Evolutionary conservation across 2,329 filamentous ascomycete species (phyloP).

Genomic region (Penicillium fuscoglaucum): DNA sequence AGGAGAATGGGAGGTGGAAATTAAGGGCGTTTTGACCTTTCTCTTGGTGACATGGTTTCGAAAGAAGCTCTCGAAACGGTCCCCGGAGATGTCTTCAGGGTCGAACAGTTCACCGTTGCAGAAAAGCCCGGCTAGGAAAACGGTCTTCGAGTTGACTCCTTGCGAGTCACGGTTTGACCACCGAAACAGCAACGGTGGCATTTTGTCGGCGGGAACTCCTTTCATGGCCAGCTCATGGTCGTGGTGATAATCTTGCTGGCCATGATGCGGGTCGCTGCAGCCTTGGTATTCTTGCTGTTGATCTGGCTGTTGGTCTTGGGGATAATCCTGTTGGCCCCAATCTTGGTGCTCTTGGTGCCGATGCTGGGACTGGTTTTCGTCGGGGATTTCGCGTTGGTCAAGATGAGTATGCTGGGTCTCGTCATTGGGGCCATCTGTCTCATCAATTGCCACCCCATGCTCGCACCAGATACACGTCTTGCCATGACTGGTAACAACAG

Average conservation of each 20-base stretch:
- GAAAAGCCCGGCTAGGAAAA: constrained; percentile 33
- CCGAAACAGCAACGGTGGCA: constrained; percentile 36
- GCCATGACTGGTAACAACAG: constrained; percentile 18
- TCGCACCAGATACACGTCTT: constrained; percentile 29
- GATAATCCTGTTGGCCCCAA: too few relatives aligned
- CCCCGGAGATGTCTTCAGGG: constrained; percentile 12
- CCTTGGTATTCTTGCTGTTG: not conserved
- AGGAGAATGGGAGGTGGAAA: constrained; percentile 32
- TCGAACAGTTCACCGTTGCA: constrained; percentile 9
- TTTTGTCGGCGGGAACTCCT: not conserved
- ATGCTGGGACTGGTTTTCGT: too few relatives aligned
- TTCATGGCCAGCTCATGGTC: not conserved
- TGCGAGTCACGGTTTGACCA: constrained; percentile 35
- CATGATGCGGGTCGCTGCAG: not conserved
- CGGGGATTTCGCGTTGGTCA: too few relatives aligned
- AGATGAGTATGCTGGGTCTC: too few relatives aligned
- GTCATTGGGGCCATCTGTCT: not conserved
- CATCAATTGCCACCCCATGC: not conserved
- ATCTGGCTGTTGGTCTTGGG: not conserved
- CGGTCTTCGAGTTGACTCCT: constrained; percentile 31
- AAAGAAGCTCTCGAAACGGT: constrained; percentile 25
- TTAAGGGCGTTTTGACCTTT: constrained; percentile 32
- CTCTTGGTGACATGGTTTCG: constrained; percentile 28
- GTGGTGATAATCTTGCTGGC: not conserved
- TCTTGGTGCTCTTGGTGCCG: too few relatives aligned